Conservation (phyloP, 768 basidiomycete genomes). For the Leucocoprinus leucothites region DNA sequence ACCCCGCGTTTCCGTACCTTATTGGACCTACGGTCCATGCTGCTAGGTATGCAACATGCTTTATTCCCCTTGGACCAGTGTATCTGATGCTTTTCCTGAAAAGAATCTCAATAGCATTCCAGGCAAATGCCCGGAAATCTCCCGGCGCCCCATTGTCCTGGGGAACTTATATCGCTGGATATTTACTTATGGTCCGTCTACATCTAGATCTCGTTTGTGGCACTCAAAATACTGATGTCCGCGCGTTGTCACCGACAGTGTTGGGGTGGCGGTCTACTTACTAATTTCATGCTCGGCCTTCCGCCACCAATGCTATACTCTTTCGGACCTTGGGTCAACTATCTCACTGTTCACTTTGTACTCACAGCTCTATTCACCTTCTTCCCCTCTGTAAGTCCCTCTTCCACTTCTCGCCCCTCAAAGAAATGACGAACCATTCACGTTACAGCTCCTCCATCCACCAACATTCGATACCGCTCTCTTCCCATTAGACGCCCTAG, state of each 20-base stretch:
- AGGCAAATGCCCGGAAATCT: conserved; percentile 33
- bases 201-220: background rate
- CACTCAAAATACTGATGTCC: background rate
- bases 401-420: background rate
- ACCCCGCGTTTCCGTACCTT: conserved; percentile 38
- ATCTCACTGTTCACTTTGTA: conserved; percentile 41
- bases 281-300: conserved; percentile 40
- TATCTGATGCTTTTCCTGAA: background rate
- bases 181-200: conserved; percentile 39
- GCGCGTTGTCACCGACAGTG: conserved; percentile 22
- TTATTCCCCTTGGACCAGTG: background rate
- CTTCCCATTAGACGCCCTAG: conserved; percentile 49
- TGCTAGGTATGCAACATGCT: conserved; percentile 14
- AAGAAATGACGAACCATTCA: background rate
- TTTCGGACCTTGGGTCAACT: conserved; percentile 43
- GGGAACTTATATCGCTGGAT: conserved; percentile 43
- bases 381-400: conserved; percentile 33
- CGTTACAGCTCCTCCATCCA: conserved; percentile 27
- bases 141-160: conserved; percentile 29
- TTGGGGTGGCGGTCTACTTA: conserved; percentile 47
- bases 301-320: conserved; percentile 48
- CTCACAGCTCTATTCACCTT: conserved; percentile 38
- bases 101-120: conserved; percentile 42
- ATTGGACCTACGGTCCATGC: conserved; percentile 42
- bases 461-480: conserved; percentile 38